These are phyloP conservation scores for Sisymbrium irio DNA, from an alignment of 345 rosid species.

Conservation along the genomic window DNA sequence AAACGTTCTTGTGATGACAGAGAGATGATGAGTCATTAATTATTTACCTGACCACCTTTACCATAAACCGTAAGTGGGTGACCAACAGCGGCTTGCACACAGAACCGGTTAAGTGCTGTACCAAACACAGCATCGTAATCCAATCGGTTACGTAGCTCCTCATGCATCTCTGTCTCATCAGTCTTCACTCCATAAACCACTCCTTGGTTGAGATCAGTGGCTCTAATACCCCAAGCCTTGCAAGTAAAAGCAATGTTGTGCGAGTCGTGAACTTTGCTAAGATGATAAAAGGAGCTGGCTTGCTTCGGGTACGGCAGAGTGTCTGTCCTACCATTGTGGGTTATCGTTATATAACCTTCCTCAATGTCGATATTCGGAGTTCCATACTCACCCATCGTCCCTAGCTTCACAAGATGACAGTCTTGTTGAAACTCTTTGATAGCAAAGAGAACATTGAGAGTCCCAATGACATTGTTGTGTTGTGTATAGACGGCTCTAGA, in stretches of 20 bases:
- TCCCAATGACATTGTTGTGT: slow-evolving; percentile 93
- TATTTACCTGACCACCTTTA: slow-evolving; percentile 93
- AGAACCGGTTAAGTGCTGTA: slow-evolving; percentile 90
- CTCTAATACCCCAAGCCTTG: slow-evolving; percentile 99
- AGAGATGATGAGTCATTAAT: slow-evolving; percentile 6
- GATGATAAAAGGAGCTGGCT: slow-evolving; percentile 97
- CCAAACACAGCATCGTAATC: slow-evolving; percentile 98
- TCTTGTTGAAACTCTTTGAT: slow-evolving; percentile 85
- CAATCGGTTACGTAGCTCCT: slow-evolving; percentile 70
- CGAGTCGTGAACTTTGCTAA: slow-evolving; percentile 97
- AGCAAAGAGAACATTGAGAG: slow-evolving; percentile 90
- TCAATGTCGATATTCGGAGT: slow-evolving; percentile 99
- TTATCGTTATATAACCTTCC: slow-evolving; percentile 92
- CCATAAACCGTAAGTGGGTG: slow-evolving; percentile 97
- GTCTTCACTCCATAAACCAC: slow-evolving; percentile 95
- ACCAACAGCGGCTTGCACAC: slow-evolving; percentile 95
- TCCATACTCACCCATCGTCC: slow-evolving; percentile 99
- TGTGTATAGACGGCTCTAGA: slow-evolving; percentile 89
- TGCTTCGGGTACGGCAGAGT: slow-evolving; percentile 97
- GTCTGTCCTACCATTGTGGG: slow-evolving; percentile 90
- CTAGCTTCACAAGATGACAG: slow-evolving; percentile 93
- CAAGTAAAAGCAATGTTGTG: slow-evolving; percentile 97
- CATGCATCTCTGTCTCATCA: slow-evolving; percentile 91
- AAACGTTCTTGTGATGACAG: neutral
- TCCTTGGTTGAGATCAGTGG: slow-evolving; percentile 96